Base-by-base conservation (phyloP, 805 yeast genomes). In the Suhomyces emberorum region DNA sequence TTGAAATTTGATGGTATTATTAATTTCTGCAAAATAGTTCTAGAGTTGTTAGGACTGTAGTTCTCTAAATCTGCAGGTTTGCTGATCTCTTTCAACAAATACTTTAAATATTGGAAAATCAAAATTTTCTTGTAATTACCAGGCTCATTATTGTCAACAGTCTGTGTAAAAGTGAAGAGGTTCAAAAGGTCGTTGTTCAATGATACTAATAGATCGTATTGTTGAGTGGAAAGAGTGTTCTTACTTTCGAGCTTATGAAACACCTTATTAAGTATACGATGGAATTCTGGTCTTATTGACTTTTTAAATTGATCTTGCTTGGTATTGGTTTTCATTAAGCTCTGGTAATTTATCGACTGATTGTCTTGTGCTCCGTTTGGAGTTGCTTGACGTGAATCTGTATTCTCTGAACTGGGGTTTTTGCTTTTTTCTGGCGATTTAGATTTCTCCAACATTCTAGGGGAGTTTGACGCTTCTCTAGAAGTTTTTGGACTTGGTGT, bases 101-200 rank as follows among this genome's bases (percentile, higher is more conserved):
- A 65, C 44, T 67, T 65, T 36, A 68, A 46, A 37, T 60, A 64
- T 40, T 65, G 72, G 35, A 62, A 65, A 9, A 62, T 40, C n/a
- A 68, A 32, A 2, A 65, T 42, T 38, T 61, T 63, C 24, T 49
- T 35, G 27, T 42, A 49, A n/a, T 41, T 28, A 4, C 28, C 30
- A 12, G 48, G 48, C 11, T 44, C 30, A 10, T 41, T 41, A 19
- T 34, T 26, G 18, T 55, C 58, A 4, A 48, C 31, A 10, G 34
- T 28, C 28, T 48, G 56, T 4, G 49, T 40, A 28, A 61, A 54
- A 3, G 50, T 45, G n/a, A 58, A 41, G 16, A 51, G 37, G 3
- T 36, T 35, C 6, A 52, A 38, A 18, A 52, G 41, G 9, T 26
- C 35, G 12, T 47, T 48, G 39, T 52, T 54, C 23, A 54, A 45